Evolutionary conservation across 441 rosid genomes (phyloP).

Genomic region (Erodium texanum): DNA sequence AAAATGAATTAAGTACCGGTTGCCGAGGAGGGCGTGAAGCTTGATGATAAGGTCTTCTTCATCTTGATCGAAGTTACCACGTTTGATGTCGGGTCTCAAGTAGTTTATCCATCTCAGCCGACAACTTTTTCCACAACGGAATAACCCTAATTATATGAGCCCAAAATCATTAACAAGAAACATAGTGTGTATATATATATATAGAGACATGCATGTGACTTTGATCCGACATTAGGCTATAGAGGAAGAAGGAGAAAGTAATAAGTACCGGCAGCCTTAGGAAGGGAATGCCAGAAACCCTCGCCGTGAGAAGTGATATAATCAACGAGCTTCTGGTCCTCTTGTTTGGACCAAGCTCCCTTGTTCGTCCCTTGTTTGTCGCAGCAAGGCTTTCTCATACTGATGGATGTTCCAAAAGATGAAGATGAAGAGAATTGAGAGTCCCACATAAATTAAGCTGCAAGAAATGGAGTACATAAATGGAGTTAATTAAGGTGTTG

Average conservation of each 20-base stretch:
- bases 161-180: too few species aligned
- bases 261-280: slow-evolving; percentile 38
- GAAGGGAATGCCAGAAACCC: slow-evolving; percentile 38
- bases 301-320: slow-evolving; percentile 30
- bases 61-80: slow-evolving; percentile 32
- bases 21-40: slow-evolving; percentile 45
- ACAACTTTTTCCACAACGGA: slow-evolving; percentile 40
- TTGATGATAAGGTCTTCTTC: slow-evolving; percentile 42
- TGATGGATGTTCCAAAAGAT: too few species aligned
- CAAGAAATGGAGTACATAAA: slow-evolving; percentile 22
- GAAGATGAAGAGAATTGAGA: not conserved
- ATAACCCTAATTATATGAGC: slow-evolving; percentile 30
- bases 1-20: too few species aligned
- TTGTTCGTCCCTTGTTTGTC: slow-evolving; percentile 32
- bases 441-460: too few species aligned
- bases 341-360: slow-evolving; percentile 39
- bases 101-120: too few species aligned
- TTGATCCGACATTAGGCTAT: too few species aligned
- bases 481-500: slow-evolving; percentile 18
- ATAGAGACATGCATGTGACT: too few species aligned
- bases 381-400: slow-evolving; percentile 42
- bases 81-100: slow-evolving; percentile 35
- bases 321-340: slow-evolving; percentile 36
- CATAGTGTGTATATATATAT: too few species aligned
- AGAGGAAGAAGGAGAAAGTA: too few species aligned